Evolutionary conservation across 1,139 yeast genomes (phyloP).

Genomic region (Geotrichum fermentans): DNA sequence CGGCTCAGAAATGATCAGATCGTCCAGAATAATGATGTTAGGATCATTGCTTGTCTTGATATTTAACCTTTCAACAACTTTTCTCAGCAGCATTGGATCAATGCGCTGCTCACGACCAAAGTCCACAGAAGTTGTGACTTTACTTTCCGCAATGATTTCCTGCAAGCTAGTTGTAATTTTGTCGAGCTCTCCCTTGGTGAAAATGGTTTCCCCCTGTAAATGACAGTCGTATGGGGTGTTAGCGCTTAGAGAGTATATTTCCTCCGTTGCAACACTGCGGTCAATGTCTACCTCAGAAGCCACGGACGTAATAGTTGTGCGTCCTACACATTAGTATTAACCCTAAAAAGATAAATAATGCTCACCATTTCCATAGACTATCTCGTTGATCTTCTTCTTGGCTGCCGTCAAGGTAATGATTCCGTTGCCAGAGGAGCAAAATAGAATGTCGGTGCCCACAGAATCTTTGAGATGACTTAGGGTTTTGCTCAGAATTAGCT

Average conservation of each 20-base stretch:
- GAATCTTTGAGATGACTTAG: conserved; percentile 17
- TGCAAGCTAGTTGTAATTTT: neutral
- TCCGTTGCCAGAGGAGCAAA: conserved; percentile 22
- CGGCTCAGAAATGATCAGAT: conserved; percentile 8
- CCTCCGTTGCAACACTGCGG: conserved; percentile 8
- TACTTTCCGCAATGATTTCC: neutral
- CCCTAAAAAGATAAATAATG: neutral
- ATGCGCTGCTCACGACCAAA: conserved; percentile 15
- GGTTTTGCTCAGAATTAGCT: conserved; percentile 21
- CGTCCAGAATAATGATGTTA: conserved; percentile 9
- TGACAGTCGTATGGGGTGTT: conserved; percentile 11
- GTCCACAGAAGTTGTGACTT: neutral
- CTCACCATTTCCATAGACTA: conserved; percentile 22
- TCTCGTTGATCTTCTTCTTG: conserved; percentile 21
- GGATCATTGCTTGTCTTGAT: neutral
- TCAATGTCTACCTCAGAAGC: conserved; percentile 13
- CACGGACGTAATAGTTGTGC: conserved; percentile 15
- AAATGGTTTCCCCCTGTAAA: conserved; percentile 14
- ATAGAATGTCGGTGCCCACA: conserved; percentile 22
- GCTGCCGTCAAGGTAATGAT: conserved; percentile 25
- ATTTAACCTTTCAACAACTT: conserved; percentile 11
- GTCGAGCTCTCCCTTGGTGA: conserved; percentile 17
- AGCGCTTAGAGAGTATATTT: neutral
- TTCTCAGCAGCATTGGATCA: conserved; percentile 12
- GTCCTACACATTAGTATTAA: conserved; percentile 1